Evolutionary conservation across 495 filamentous ascomycete genomes (phyloP).

Genomic region (Trichoderma orchidacearum): DNA sequence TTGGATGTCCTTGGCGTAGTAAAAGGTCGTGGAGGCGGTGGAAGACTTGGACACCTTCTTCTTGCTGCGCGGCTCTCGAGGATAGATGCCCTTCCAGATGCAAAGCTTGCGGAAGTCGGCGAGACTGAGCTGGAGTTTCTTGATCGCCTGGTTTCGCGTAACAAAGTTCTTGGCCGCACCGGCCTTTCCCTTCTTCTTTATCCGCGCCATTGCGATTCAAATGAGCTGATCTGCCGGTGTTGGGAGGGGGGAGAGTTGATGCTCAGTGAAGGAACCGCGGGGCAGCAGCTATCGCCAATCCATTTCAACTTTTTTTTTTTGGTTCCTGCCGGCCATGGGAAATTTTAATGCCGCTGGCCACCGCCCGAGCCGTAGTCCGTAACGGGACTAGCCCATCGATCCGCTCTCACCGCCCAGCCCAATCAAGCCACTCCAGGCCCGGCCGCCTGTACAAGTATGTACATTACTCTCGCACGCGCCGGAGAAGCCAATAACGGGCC

Average conservation of each 20-base stretch:
- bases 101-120: constrained; percentile 95
- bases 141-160: constrained; percentile 87
- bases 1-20: constrained; percentile 98
- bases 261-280: constrained; percentile 1
- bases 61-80: constrained; percentile 87
- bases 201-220: constrained; percentile 50
- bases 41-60: constrained; percentile 90
- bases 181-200: constrained; percentile 92
- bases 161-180: constrained; percentile 98
- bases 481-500: neutral
- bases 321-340: neutral
- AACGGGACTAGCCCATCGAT: neutral
- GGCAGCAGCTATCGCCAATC: constrained; percentile 7
- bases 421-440: neutral
- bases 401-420: neutral
- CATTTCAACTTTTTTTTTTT: constrained; percentile 24
- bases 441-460: neutral
- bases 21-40: constrained; percentile 87
- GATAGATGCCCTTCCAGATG: constrained; percentile 99
- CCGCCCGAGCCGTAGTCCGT: neutral
- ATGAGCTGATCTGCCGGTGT: constrained; percentile 4
- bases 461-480: neutral
- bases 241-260: neutral
- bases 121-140: constrained; percentile 92
- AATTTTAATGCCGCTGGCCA: constrained; percentile 7